These are phyloP conservation scores for Arthrocladium fulminans DNA, from an alignment of 2,329 filamentous ascomycete species.

Conservation along the genomic window DNA sequence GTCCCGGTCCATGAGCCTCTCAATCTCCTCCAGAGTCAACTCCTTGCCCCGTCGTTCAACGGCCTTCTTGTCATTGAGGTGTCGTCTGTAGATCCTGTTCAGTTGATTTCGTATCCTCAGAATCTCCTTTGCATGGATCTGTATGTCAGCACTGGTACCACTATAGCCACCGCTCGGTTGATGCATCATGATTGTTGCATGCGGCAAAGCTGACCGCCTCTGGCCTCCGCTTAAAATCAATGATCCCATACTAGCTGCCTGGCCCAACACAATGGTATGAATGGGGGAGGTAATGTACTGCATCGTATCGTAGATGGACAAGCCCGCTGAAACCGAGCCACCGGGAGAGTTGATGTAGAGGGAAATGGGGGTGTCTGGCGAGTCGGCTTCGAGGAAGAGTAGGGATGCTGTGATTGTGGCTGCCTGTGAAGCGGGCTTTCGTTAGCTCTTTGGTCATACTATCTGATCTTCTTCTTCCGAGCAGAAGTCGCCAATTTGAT, in stretches of 20 bases:
- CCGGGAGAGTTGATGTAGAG: constrained; percentile 98
- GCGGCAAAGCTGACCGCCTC: constrained; percentile 81
- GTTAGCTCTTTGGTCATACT: too few relatives aligned
- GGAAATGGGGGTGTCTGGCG: constrained; percentile 84
- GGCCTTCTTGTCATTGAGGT: constrained; percentile 44
- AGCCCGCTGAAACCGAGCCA: constrained; percentile 76
- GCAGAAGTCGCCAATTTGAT: constrained; percentile 12
- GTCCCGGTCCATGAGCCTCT: constrained; percentile 92
- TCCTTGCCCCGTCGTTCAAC: constrained; percentile 32
- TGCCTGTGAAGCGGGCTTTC: constrained; percentile 60
- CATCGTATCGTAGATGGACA: constrained; percentile 98
- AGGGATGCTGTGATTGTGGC: constrained; percentile 94
- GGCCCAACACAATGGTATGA: constrained; percentile 87
- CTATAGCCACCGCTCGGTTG: constrained; percentile 73
- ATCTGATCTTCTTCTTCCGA: constrained; percentile 53
- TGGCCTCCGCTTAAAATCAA: constrained; percentile 82
- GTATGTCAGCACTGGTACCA: constrained; percentile 68
- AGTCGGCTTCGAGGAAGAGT: constrained; percentile 96
- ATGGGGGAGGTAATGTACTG: constrained; percentile 89
- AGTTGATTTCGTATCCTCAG: constrained; percentile 73
- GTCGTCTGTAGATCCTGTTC: constrained; percentile 80
- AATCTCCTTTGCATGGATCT: constrained; percentile 97
- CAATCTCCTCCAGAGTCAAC: constrained; percentile 71
- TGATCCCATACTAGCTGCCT: constrained; percentile 91
- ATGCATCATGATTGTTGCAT: constrained; percentile 91